Base-by-base conservation (phyloP, 306 rosid genomes). In the Trichosanthes truncata region DNA sequence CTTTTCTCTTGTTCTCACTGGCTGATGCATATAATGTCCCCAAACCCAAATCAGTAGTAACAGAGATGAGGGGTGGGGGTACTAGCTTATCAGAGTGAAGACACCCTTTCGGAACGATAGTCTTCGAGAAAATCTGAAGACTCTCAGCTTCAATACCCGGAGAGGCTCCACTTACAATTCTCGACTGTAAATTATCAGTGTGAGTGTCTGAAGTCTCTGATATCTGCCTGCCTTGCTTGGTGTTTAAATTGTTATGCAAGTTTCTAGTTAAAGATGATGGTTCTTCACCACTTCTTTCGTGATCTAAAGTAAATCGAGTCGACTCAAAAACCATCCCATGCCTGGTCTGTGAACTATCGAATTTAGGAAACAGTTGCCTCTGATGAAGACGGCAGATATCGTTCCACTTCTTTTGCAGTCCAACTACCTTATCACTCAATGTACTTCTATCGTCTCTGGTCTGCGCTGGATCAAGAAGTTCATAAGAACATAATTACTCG, bases 41-140 rank as follows among this genome's bases (percentile, higher is more conserved):
- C 85, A 95, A 76, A 40, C 96, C 91, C 92, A 95, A 91, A 90
- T 95, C 99, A 23, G 99, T 95, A 79, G 96, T 88, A 78, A 95
- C 99, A 67, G 87, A 83, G 79, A 84, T 67, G 49, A 84, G 68
- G 4, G 87, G 80, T n/a, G 88, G 82, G 74, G 90, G 82, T 38
- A 87, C 78, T 77, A 55, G 62, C 20, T 9, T 73, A 74, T 85
- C 91, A 55, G 80, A 74, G n/a, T 80, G 84, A 38, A 79, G 82
- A 85, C 73, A 81, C 81, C 74, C 41, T 36, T 78, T 69, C 21
- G 83, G 69, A 67, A 10, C 29, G 48, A 73, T 46, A 17, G 55
- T 1, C 33, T 67, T 67, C 1, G 84, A 63, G 17, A 78, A 83
- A 72, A 86, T 83, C 17, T 84, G 65, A 73, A 40, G 75, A 40